Base-by-base conservation (phyloP, 345 rosid genomes). In the Aurinia saxatilis region DNA sequence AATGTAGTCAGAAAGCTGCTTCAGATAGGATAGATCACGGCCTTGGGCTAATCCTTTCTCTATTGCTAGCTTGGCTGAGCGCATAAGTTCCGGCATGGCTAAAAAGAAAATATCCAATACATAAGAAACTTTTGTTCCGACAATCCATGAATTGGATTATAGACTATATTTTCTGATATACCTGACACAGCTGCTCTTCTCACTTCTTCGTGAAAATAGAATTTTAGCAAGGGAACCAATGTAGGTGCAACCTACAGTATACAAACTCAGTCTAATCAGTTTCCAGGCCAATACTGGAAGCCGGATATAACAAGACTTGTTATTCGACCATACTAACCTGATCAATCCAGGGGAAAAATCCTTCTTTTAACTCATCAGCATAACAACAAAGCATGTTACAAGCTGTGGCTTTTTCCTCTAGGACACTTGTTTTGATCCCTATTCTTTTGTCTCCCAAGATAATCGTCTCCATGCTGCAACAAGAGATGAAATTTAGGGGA, bases 131-230 rank as follows among this genome's bases (percentile, higher is more conserved):
- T 46, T 16, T 33, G 42, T 40, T 46, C 10, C 0, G 11, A 14
- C 14, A 10, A 37, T 45, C 49, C 8, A 63, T 46, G 18, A 10
- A 36, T 29, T 14, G 10, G 38, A 54, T 67, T 46, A 63, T 36
- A 5, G 12, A 55, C 7, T 14, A 19, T 16, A 17, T 9, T 23
- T 64, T 25, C 37, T 33, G 25, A 18, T 44, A 50, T 80, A 95
- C 99, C 99, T 83, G 99, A 95, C 72, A 95, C 97, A 65, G 99
- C 99, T 52, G 99, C 99, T 82, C 90, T 95, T 81, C 99, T 95
- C 51, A 95, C 99, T 75, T 95, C 99, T 63, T 95, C 99, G 27
- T 95, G 99, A 79, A 95, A 95, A 78, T 95, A 95, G 77, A 95
- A 95, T 75, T 95, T 95, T 58, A 95, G 86, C 54, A 95, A 86